phyloP scores from a whole-genome alignment of 192 early-diverging fungal genomes.

The Phlyctochytrium planicorne region DNA sequence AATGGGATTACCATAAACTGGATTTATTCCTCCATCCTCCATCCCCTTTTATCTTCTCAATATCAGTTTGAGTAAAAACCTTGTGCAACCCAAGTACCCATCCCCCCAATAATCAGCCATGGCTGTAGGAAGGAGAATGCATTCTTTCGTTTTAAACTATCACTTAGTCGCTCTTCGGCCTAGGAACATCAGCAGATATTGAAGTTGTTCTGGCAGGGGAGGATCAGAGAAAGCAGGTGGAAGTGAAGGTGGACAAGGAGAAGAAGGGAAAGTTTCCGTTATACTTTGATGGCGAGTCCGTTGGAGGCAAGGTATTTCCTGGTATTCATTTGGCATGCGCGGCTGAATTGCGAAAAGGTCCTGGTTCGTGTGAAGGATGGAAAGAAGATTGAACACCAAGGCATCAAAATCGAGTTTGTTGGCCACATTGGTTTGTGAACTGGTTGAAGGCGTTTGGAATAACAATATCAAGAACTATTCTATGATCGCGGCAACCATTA shows the following conservation, averaged over 20 bases:
- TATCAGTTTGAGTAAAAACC: too few relatives aligned
- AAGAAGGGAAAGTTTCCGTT: slow-evolving; percentile 88
- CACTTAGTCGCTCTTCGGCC: slow-evolving; percentile 54
- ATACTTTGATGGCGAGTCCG: slow-evolving; percentile 94
- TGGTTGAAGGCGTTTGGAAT: not conserved
- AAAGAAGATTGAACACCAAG: slow-evolving; percentile 96
- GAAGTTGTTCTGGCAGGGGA: slow-evolving; percentile 81
- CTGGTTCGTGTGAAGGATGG: slow-evolving; percentile 78
- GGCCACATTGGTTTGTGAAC: slow-evolving; percentile 80
- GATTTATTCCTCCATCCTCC: too few relatives aligned
- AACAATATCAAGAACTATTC: slow-evolving; percentile 72
- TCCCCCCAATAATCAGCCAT: too few relatives aligned
- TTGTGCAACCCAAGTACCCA: too few relatives aligned
- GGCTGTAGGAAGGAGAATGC: too few relatives aligned
- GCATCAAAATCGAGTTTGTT: slow-evolving; percentile 99
- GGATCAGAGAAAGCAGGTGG: slow-evolving; percentile 87
- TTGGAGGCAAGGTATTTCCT: slow-evolving; percentile 81
- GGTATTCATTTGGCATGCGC: not conserved
- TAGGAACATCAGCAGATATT: slow-evolving; percentile 75
- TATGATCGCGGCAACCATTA: slow-evolving; percentile 94
- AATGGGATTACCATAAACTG: too few relatives aligned
- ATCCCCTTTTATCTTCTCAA: too few relatives aligned
- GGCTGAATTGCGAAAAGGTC: slow-evolving; percentile 47
- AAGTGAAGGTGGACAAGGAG: slow-evolving; percentile 83
- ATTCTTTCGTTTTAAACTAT: too few relatives aligned